A percentile compares a stretch with the other conserved stretches of the same genome.
Evolutionary conservation across 2,329 filamentous ascomycete genomes (phyloP).

Genomic region (Myotisia sp.): DNA sequence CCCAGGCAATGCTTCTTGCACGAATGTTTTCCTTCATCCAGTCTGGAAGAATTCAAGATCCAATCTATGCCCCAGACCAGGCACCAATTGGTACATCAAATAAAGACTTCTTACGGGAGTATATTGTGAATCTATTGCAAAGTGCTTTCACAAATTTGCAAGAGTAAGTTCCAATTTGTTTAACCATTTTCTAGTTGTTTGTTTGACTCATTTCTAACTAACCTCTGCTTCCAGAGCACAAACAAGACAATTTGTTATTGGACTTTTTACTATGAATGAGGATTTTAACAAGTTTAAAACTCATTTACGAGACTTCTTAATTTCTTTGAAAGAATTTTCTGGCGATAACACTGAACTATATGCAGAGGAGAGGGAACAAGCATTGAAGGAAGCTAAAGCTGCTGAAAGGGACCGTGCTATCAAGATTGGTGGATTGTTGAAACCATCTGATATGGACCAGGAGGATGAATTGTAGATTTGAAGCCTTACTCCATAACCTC

Average conservation of each 20-base stretch:
- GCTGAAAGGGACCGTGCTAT: slow-evolving; percentile 82
- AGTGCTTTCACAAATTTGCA: slow-evolving; percentile 91
- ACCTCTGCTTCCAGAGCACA: slow-evolving; percentile 46
- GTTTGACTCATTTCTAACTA: slow-evolving; percentile 4
- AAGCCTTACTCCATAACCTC: no score
- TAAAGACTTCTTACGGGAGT: slow-evolving; percentile 77
- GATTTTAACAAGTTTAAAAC: slow-evolving; percentile 91
- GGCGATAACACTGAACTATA: slow-evolving; percentile 92
- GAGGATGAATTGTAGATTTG: slow-evolving; percentile 65
- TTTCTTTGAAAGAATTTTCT: slow-evolving; percentile 91
- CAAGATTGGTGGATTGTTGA: slow-evolving; percentile 89
- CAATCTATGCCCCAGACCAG: slow-evolving; percentile 75
- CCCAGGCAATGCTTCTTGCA: slow-evolving; percentile 82
- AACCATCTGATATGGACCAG: slow-evolving; percentile 88
- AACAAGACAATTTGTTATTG: slow-evolving; percentile 80
- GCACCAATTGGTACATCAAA: slow-evolving; percentile 73
- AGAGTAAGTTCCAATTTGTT: slow-evolving; percentile 54
- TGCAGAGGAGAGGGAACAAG: slow-evolving; percentile 86
- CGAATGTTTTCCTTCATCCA: slow-evolving; percentile 96
- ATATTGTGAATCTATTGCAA: slow-evolving; percentile 69
- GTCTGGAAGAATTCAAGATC: slow-evolving; percentile 76
- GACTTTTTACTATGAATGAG: slow-evolving; percentile 73
- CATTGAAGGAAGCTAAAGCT: slow-evolving; percentile 67
- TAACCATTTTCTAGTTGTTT: no score
- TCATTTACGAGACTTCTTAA: slow-evolving; percentile 89